Evolutionary conservation across 441 rosid species (phyloP).

Genomic region (Euphorbia corollata): DNA sequence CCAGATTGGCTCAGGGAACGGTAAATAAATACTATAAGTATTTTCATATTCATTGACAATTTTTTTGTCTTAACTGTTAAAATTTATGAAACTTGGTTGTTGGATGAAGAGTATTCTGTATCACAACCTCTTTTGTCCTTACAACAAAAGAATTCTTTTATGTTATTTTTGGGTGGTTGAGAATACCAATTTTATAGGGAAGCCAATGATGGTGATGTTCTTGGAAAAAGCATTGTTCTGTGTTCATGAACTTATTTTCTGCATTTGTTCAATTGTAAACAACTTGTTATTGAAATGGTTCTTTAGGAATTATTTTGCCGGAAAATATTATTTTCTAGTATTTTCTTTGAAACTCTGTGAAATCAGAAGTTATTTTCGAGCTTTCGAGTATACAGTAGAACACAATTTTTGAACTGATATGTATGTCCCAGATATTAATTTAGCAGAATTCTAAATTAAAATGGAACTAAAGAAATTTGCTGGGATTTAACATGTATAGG

Average conservation of each 20-base stretch:
- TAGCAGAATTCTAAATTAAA: background rate
- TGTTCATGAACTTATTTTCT: background rate
- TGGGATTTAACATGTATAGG: background rate
- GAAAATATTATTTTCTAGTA: background rate
- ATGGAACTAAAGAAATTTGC: background rate
- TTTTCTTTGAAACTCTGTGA: background rate
- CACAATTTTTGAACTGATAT: background rate
- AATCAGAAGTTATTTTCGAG: background rate
- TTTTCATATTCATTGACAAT: background rate
- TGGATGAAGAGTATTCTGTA: background rate
- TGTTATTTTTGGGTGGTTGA: background rate
- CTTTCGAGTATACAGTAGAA: background rate
- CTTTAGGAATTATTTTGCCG: too few relatives aligned
- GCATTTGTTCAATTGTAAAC: background rate
- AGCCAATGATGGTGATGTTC: background rate
- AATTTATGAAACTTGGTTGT: slow-evolving; percentile 3
- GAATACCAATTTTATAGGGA: background rate
- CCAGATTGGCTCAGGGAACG: slow-evolving; percentile 36
- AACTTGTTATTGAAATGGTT: background rate
- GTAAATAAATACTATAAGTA: slow-evolving; percentile 23
- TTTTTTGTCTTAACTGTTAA: background rate
- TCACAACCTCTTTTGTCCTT: background rate
- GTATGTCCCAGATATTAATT: background rate
- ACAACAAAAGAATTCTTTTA: background rate
- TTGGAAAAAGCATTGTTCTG: background rate